These are phyloP conservation scores for Melampsora occidentalis DNA, from an alignment of 1,284 basidiomycete species.

Conservation along the genomic window DNA sequence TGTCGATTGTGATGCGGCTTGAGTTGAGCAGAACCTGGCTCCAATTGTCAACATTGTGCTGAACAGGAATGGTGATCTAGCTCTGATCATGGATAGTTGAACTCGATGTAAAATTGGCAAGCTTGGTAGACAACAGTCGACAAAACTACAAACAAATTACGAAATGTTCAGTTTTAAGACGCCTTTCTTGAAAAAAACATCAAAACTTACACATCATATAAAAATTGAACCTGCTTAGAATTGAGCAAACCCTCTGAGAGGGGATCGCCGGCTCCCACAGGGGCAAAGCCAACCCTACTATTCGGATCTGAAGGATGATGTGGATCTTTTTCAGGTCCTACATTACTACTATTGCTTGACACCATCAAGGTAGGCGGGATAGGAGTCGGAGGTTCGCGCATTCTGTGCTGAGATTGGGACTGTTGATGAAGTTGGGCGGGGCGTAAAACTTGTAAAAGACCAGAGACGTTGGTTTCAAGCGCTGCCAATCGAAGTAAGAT, in stretches of 20 bases:
- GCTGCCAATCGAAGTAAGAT: constrained; percentile 32
- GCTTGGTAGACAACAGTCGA: constrained; percentile 39
- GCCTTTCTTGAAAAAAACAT: background rate
- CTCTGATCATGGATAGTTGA: constrained; percentile 26
- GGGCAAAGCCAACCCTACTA: constrained; percentile 2
- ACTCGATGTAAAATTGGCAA: constrained; percentile 36
- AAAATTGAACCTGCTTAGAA: constrained; percentile 16
- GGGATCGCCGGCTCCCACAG: constrained; percentile 18
- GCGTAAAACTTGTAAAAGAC: constrained; percentile 34
- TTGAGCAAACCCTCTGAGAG: constrained; percentile 28
- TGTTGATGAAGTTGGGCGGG: constrained; percentile 15
- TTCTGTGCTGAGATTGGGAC: background rate
- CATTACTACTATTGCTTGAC: constrained; percentile 2
- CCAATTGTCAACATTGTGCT: constrained; percentile 38
- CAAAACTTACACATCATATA: constrained; percentile 35
- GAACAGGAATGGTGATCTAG: constrained; percentile 37
- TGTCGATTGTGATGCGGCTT: constrained; percentile 26
- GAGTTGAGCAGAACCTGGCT: constrained; percentile 41
- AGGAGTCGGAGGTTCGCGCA: constrained; percentile 18
- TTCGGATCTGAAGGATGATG: constrained; percentile 10
- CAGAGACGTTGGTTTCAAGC: constrained; percentile 38
- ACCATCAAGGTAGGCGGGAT: constrained; percentile 19
- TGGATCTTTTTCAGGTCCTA: constrained; percentile 36
- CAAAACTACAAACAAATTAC: constrained; percentile 11
- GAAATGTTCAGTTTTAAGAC: background rate